phyloP scores from a whole-genome alignment of 139 green algal species.

The Tetraselmis chui region DNA sequence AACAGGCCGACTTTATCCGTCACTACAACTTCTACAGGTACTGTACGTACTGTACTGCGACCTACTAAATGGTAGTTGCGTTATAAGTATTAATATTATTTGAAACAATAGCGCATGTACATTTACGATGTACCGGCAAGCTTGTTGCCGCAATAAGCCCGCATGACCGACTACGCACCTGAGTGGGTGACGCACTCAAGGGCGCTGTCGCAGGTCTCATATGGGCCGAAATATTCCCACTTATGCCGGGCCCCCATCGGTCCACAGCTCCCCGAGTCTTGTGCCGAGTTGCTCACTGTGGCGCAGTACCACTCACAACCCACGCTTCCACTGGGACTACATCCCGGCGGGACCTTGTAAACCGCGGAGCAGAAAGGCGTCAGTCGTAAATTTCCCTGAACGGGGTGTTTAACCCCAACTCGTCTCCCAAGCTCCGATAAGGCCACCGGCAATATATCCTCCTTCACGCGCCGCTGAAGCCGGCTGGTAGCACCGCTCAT shows the following conservation, averaged over 20 bases:
- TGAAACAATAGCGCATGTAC: neutral
- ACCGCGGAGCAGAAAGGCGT: neutral
- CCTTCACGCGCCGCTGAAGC: neutral
- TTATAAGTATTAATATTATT: neutral
- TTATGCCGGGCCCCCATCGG: neutral
- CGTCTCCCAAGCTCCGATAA: neutral
- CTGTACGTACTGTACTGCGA: neutral
- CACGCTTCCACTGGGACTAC: neutral
- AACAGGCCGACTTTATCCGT: too few species aligned
- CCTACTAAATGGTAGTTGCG: neutral
- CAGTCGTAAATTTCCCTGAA: neutral
- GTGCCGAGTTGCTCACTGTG: neutral
- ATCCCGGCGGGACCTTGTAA: neutral
- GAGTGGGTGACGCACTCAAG: neutral
- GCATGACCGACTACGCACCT: neutral
- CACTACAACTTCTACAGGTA: too few species aligned
- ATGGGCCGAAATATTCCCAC: neutral
- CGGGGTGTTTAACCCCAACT: neutral
- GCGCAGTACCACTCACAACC: neutral
- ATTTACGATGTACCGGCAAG: too few species aligned
- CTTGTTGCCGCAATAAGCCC: neutral
- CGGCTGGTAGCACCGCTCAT: too few species aligned
- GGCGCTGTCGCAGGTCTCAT: neutral
- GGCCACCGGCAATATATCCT: neutral
- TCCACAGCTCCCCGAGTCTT: neutral